Conservation (phyloP, 345 rosid genomes). For the Raphanus sativus region DNA sequence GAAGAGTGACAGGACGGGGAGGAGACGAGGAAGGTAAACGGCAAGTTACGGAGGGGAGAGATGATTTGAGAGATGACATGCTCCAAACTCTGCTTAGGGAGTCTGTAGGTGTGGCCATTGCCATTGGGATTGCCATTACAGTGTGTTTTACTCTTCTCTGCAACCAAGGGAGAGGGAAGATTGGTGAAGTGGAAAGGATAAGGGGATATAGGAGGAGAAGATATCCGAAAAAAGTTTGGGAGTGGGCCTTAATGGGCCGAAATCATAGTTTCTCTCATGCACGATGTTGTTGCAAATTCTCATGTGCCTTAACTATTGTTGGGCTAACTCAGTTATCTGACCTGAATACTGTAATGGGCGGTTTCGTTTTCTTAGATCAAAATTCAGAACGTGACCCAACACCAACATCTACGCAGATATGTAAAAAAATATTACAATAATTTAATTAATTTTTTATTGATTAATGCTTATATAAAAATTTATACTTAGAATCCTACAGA, state of each 20-base stretch:
- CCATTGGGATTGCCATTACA: slow-evolving; percentile 44
- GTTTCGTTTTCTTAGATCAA: not conserved
- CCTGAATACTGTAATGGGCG: not conserved
- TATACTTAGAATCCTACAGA: no score
- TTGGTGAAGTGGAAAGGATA: slow-evolving; percentile 6
- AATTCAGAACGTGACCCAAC: not conserved
- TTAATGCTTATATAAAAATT: no score
- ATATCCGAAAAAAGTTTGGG: not conserved
- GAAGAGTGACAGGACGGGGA: slow-evolving; percentile 32
- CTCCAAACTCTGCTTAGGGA: slow-evolving; percentile 49
- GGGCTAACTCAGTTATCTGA: not conserved
- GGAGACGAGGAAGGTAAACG: slow-evolving; percentile 41
- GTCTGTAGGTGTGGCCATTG: slow-evolving; percentile 41
- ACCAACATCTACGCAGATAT: not conserved
- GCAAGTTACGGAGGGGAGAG: slow-evolving; percentile 52
- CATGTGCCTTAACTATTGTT: not conserved
- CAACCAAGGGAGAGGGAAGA: slow-evolving; percentile 10
- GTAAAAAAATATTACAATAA: no score
- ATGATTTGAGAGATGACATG: slow-evolving; percentile 61
- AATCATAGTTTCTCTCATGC: not conserved
- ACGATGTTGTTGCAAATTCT: not conserved
- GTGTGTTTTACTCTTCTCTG: slow-evolving; percentile 10
- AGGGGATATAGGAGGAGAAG: slow-evolving; percentile 17
- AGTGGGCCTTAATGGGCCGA: slow-evolving; percentile 17
- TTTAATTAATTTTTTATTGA: no score